Evolutionary conservation across 352 stramenopile genomes (phyloP), one percentile per base, ranked within the genome.

Genomic region (Thalassiosira hispida): DNA sequence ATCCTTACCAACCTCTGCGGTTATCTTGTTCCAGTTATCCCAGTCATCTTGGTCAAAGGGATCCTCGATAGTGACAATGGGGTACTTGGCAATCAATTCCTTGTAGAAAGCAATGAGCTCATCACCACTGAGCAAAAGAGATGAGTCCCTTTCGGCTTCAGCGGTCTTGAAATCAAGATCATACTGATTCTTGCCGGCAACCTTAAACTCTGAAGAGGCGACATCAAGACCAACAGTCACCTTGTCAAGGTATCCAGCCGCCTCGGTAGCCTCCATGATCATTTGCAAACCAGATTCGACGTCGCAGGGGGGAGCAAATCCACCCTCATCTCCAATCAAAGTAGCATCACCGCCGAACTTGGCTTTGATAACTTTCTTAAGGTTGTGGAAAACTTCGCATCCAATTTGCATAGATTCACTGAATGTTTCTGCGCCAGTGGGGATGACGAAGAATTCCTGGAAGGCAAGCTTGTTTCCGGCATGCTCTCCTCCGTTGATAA

Each of bases 381-480:
- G 91, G 75, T 96, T 97, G 95, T 99, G 97, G 94, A 99, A 99
- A 69, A 99, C 96, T 85, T 99, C 97, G 76, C 94, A 98, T 73
- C 96, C 97, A 62, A 99, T 99, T 86, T 97, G 87, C 96, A 99
- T 99, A 80, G 96, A 93, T 85, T 99, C 96, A 61, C 92, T 80
- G 80, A 95, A 94, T 33, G 59, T 84, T 42, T 84, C 70, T 16
- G 91, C 92, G 20, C 97, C 95, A 18, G 96, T 97, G 38, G 98
- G 93, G 77, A 99, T 98, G 92, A 99, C 98, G 81, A 96, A 96
- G 89, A 98, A 99, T 93, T 99, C 97, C 90, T 99, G 97, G 92
- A 99, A 99, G 29, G 97, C 97, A 62, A 99, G 91, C 88, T 98
- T 98, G 95, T 99, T 99, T 79, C 97, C 98, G 51, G 97, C 97